These are phyloP conservation scores for Lepidium sativum DNA, from an alignment of 345 rosid genomes.

Conservation along the genomic window DNA sequence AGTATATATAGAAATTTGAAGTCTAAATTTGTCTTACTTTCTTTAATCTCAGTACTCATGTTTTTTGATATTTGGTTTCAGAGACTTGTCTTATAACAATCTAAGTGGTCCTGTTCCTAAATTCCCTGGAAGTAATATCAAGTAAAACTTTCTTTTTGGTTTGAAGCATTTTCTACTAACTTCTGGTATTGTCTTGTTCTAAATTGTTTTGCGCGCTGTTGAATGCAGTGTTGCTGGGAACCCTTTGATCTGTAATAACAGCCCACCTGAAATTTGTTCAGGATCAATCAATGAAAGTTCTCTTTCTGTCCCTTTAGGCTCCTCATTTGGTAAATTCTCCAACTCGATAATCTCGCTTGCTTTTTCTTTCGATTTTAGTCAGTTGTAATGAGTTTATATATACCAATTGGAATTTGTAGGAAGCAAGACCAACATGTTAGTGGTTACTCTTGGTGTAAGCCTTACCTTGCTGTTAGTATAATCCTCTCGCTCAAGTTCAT, in stretches of 20 bases:
- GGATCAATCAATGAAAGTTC: conserved; percentile 47
- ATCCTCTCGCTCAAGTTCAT: conserved; percentile 43
- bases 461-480: conserved; percentile 41
- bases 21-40: background rate
- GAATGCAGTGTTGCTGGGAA: conserved; percentile 70
- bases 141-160: conserved; percentile 31
- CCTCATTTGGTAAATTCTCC: conserved; percentile 43
- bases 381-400: background rate
- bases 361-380: background rate
- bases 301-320: conserved; percentile 37
- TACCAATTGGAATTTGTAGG: conserved; percentile 28
- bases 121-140: conserved; percentile 49
- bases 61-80: conserved; percentile 30
- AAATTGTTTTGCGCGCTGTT: conserved; percentile 8
- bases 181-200: background rate
- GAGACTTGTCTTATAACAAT: conserved; percentile 92
- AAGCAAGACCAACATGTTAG: conserved; percentile 53
- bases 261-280: conserved; percentile 45
- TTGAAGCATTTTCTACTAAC: background rate
- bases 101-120: conserved; percentile 82
- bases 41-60: background rate
- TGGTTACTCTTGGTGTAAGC: conserved; percentile 62
- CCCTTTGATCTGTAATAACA: conserved; percentile 64
- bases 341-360: background rate
- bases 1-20: conserved; percentile 31